Conservation (phyloP, 768 basidiomycete species). For the Amanita pseudoporphyria region DNA sequence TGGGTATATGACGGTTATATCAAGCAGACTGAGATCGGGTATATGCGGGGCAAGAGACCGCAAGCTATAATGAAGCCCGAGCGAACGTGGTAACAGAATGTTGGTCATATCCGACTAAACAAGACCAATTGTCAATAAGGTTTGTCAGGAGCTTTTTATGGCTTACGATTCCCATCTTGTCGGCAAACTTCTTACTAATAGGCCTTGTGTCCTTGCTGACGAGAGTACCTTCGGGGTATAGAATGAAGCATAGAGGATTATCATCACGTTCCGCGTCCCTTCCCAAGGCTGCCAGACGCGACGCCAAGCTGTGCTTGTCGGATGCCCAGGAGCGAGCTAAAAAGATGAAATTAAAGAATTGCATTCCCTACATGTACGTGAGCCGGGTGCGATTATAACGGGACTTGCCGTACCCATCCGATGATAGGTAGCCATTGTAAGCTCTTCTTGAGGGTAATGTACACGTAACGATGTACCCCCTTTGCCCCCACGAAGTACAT, state of each 20-base stretch:
- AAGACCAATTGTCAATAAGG: background rate
- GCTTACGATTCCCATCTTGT: slow-evolving; percentile 83
- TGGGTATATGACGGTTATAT: slow-evolving; percentile 87
- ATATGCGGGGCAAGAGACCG: slow-evolving; percentile 73
- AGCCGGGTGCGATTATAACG: slow-evolving; percentile 3
- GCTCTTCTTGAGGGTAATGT: slow-evolving; percentile 89
- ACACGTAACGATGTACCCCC: slow-evolving; percentile 59
- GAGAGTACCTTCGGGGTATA: slow-evolving; percentile 96
- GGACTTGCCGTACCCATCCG: slow-evolving; percentile 60
- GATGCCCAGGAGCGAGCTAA: slow-evolving; percentile 86
- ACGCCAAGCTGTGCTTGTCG: slow-evolving; percentile 60
- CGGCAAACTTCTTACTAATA: slow-evolving; percentile 77
- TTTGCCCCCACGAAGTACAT: slow-evolving; percentile 60
- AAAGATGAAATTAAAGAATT: slow-evolving; percentile 91
- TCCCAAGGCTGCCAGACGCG: slow-evolving; percentile 60
- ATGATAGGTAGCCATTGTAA: slow-evolving; percentile 77
- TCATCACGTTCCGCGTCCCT: slow-evolving; percentile 56
- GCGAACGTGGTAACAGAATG: slow-evolving; percentile 84
- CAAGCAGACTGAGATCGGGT: slow-evolving; percentile 72
- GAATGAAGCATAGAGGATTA: slow-evolving; percentile 68
- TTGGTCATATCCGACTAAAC: slow-evolving; percentile 69
- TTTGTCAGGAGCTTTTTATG: background rate
- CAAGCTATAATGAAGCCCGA: slow-evolving; percentile 79
- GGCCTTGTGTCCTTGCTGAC: slow-evolving; percentile 82
- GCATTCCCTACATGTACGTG: slow-evolving; percentile 61